phyloP scores from a whole-genome alignment of 805 yeast genomes.

The Zygosaccharomyces bisporus region DNA sequence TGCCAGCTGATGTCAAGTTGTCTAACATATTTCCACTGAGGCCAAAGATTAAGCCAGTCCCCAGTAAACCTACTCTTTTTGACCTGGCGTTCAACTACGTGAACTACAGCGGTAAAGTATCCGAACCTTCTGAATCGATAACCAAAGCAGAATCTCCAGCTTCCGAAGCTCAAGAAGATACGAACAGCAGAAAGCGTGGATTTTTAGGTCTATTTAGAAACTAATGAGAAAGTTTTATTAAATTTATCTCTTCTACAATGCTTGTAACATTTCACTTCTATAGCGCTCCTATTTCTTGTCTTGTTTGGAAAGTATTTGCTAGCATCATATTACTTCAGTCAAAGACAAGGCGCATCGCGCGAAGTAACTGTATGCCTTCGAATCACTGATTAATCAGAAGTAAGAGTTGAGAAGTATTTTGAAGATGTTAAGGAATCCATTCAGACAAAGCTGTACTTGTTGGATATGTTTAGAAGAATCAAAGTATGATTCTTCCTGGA shows the following conservation, averaged over 20 bases:
- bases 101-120: slow-evolving; percentile 41
- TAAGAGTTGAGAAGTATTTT: too few species aligned
- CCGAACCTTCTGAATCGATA: slow-evolving; percentile 12
- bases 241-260: background rate
- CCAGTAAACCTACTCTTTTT: slow-evolving; percentile 84
- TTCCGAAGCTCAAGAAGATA: slow-evolving; percentile 14
- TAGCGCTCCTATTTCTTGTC: background rate
- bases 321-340: background rate
- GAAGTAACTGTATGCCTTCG: too few species aligned
- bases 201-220: slow-evolving; percentile 74
- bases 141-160: slow-evolving; percentile 15
- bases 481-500: slow-evolving; percentile 20
- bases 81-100: slow-evolving; percentile 87
- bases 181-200: slow-evolving; percentile 52
- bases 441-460: slow-evolving; percentile 19
- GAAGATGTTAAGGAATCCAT: slow-evolving; percentile 5
- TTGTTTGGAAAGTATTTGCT: background rate
- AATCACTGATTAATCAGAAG: too few species aligned
- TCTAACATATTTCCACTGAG: slow-evolving; percentile 32
- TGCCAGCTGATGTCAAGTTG: slow-evolving; percentile 23
- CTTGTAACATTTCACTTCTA: background rate
- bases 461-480: slow-evolving; percentile 34
- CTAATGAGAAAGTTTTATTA: slow-evolving; percentile 14
- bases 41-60: slow-evolving; percentile 54
- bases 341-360: background rate